Base-by-base conservation (phyloP, 345 rosid genomes). In the Corymbia maculata region DNA sequence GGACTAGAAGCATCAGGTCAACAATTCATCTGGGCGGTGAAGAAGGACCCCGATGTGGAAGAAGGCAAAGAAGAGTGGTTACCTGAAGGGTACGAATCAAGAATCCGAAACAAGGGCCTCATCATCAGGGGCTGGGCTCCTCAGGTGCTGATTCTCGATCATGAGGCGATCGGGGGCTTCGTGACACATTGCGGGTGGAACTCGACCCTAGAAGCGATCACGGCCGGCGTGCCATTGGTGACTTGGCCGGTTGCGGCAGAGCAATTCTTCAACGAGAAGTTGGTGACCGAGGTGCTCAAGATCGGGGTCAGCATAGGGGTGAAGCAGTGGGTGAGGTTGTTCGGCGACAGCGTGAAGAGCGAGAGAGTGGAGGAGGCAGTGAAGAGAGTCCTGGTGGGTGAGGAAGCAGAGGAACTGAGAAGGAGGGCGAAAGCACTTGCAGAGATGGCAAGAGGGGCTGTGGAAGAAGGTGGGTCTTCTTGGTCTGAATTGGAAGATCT, bases 151-250 rank as follows among this genome's bases (percentile, higher is more conserved):
- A 94, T 96, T 89, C 96, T 95, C 14, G 97, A 94, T 6, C 96
- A 96, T 59, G 75, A 91, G 90, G 94, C 96, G 6, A 75, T 91
- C 0, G 97, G 97, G 2, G 97, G 94, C 19, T 96, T 96, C 79
- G 89, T 95, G 93, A 95, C 96, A 1, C 97, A 95, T 55, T 95
- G 98, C 12, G 96, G 97, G 79, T 94, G 97, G 97, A 96, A 96
- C 87, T 96, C 98, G 6, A 88, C 92, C 2, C 68, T 95, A 6
- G 98, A 96, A 91, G 95, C 91, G 0, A 85, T 94, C 26, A 51
- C 92, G 2, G 91, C 95, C 5, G 61, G 61, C 28, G 61, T 55
- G 61, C 61, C 61, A 55, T 21, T 55, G 61, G 28, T 55, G 61
- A 22, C 61, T 55, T 55, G 61, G 61, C 61, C 61, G 28, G 61